A percentile compares a stretch with the other conserved stretches of the same genome.
phyloP scores from a whole-genome alignment of 208 protist species.

The Herpetomonas tarakana region DNA sequence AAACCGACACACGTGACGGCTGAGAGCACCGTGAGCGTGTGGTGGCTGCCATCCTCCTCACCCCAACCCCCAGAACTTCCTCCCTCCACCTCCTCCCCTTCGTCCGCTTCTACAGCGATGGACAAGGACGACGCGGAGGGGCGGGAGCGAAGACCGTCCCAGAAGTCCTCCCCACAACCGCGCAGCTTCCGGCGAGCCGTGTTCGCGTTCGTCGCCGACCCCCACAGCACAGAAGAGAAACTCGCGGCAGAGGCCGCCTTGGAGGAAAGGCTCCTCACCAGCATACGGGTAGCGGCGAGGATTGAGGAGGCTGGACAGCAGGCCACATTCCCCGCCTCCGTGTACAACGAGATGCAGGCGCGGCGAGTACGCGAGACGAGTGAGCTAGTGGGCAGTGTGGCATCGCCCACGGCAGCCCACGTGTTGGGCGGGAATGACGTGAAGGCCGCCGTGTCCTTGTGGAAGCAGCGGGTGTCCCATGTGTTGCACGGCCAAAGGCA shows the following conservation, averaged over 20 bases:
- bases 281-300: constrained; percentile 40
- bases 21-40: constrained; percentile 47
- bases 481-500: too few relatives aligned
- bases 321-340: constrained; percentile 19
- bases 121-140: too few relatives aligned
- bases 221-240: constrained; percentile 38
- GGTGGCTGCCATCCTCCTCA: constrained; percentile 36
- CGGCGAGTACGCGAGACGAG: too few relatives aligned
- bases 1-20: constrained; percentile 41
- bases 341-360: constrained; percentile 8
- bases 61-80: neutral
- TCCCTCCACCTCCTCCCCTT: too few relatives aligned
- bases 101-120: too few relatives aligned
- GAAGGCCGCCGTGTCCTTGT: constrained; percentile 14
- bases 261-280: constrained; percentile 36
- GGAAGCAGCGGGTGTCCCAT: constrained; percentile 15
- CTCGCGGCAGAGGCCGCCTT: constrained; percentile 30
- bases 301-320: constrained; percentile 33
- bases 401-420: too few relatives aligned
- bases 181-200: constrained; percentile 47
- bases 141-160: neutral
- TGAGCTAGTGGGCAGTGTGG: too few relatives aligned
- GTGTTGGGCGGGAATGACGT: constrained; percentile 7
- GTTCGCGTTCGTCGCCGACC: constrained; percentile 48
- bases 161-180: neutral